Evolutionary conservation across 257 asterid species (phyloP).

Genomic region (Scutellaria barbata): DNA sequence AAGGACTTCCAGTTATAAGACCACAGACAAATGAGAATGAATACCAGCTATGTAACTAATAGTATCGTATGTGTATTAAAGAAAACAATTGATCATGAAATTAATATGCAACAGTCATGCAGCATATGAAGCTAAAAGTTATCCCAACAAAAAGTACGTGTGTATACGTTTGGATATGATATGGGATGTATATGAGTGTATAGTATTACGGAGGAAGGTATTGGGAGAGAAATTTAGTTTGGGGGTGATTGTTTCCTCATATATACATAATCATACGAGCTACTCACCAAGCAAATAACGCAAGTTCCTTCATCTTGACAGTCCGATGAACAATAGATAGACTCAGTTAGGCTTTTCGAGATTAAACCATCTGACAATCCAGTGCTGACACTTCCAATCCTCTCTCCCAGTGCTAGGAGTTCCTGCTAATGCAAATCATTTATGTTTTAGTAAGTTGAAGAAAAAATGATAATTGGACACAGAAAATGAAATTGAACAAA

Average conservation of each 20-base stretch:
- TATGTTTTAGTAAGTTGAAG: conserved; percentile 1
- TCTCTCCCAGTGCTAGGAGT: conserved; percentile 82
- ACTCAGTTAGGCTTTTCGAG: conserved; percentile 57
- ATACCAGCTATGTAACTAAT: not conserved
- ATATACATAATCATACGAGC: not conserved
- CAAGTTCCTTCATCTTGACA: conserved; percentile 63
- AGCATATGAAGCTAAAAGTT: no score
- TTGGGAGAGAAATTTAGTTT: no score
- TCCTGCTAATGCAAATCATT: conserved; percentile 52
- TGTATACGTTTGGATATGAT: no score
- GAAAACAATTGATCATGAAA: no score
- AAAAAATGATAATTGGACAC: not conserved
- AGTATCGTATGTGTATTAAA: no score
- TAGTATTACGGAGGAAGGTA: no score
- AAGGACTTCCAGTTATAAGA: not conserved
- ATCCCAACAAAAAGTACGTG: no score
- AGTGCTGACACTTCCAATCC: conserved; percentile 79
- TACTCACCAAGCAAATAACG: conserved; percentile 77
- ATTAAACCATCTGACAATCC: conserved; percentile 68
- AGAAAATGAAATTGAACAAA: not conserved
- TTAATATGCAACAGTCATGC: no score
- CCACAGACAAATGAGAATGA: conserved; percentile 30
- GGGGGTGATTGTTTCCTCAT: not conserved
- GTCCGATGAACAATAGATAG: conserved; percentile 59
- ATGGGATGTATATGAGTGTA: no score